A percentile compares a stretch with the other conserved stretches of the same genome.
Conservation (phyloP, 352 stramenopile species). For the Phytophthora cryptogea region DNA sequence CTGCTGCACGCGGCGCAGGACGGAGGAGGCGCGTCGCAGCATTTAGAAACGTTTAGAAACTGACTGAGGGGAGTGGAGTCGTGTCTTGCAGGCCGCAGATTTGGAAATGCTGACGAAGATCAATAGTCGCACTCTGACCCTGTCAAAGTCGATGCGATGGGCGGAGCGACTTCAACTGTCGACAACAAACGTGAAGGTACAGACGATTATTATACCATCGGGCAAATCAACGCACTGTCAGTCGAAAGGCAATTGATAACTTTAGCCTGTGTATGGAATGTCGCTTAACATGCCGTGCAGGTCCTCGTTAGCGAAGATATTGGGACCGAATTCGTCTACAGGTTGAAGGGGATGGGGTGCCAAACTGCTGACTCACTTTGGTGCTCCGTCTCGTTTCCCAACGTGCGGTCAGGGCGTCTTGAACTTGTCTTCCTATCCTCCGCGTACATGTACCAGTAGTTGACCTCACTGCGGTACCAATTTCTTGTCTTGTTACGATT, state of each 20-base stretch:
- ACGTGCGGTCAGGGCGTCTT: no score
- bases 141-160: conserved; percentile 27
- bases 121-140: conserved; percentile 15
- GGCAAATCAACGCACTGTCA: not conserved
- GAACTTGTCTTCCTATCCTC: no score
- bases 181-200: not conserved
- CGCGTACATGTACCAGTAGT: no score
- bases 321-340: conserved; percentile 9
- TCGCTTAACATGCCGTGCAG: no score
- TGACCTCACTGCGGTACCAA: conserved; percentile 1
- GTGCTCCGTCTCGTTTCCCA: conserved; percentile 6
- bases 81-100: conserved; percentile 9
- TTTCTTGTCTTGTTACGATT: conserved; percentile 44
- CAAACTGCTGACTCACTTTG: not conserved
- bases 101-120: conserved; percentile 8
- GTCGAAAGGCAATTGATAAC: not conserved
- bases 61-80: not conserved
- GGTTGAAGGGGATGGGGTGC: not conserved
- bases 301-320: not conserved
- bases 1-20: conserved; percentile 22
- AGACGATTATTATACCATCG: not conserved
- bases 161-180: conserved; percentile 22
- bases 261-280: no score
- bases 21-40: conserved; percentile 19
- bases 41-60: conserved; percentile 8